Conservation (phyloP, 495 filamentous ascomycete genomes). For the Platismatia glauca region DNA sequence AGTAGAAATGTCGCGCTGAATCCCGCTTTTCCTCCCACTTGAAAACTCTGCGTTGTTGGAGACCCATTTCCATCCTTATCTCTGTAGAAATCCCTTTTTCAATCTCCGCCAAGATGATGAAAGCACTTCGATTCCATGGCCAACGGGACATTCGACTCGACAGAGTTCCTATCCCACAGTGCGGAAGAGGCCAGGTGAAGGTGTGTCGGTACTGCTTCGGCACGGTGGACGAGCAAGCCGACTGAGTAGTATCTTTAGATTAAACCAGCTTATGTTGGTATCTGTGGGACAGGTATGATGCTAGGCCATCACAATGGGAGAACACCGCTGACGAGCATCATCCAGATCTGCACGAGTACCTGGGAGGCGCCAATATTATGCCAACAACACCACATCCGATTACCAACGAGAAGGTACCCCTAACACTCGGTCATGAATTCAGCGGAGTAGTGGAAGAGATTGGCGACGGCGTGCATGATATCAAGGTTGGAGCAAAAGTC, state of each 20-base stretch:
- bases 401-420: conserved; percentile 46
- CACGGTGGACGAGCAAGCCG: neutral
- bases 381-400: conserved; percentile 45
- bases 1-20: neutral
- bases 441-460: conserved; percentile 50
- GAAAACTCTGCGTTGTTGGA: neutral
- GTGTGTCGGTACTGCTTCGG: conserved; percentile 17
- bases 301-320: neutral
- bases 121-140: conserved; percentile 38
- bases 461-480: conserved; percentile 41
- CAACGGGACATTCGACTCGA: conserved; percentile 35
- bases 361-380: conserved; percentile 46
- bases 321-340: conserved; percentile 3
- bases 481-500: conserved; percentile 48
- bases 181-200: conserved; percentile 35
- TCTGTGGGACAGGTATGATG: conserved; percentile 46
- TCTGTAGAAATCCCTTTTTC: neutral
- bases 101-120: conserved; percentile 28
- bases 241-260: conserved; percentile 27
- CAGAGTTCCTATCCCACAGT: conserved; percentile 34
- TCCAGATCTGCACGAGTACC: conserved; percentile 53
- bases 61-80: neutral
- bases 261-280: conserved; percentile 47
- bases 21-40: neutral
- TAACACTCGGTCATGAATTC: conserved; percentile 57